Percentiles rank a stretch among this genome's conserved stretches.
Conservation (phyloP, 345 rosid genomes). For the Anastatica hierochuntica region DNA sequence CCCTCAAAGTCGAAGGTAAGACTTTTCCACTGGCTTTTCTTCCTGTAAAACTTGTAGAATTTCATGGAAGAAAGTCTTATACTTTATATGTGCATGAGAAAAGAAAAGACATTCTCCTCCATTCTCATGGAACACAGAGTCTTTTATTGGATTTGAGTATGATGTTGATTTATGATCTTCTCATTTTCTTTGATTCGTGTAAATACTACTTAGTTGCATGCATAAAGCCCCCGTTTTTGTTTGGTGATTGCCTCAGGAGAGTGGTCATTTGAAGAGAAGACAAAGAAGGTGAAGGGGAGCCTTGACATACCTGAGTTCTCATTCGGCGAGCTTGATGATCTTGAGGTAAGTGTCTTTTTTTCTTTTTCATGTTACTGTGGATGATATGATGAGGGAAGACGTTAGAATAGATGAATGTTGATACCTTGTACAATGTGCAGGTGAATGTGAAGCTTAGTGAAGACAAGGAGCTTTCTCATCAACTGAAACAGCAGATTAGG, state of each 20-base stretch:
- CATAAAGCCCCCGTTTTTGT: too few relatives aligned
- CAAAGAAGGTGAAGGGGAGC: slow-evolving; percentile 45
- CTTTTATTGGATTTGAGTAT: not conserved
- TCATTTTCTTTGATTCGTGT: not conserved
- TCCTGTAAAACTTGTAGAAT: too few relatives aligned
- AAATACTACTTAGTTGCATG: not conserved
- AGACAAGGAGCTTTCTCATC: slow-evolving; percentile 48
- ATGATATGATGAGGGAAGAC: slow-evolving; percentile 1
- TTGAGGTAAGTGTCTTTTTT: slow-evolving; percentile 56
- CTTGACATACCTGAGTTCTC: slow-evolving; percentile 81
- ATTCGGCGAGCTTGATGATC: slow-evolving; percentile 83
- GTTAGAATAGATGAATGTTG: not conserved
- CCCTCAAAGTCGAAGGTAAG: slow-evolving; percentile 65
- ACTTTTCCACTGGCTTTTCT: not conserved
- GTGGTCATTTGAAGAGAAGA: slow-evolving; percentile 64
- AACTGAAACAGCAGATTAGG: slow-evolving; percentile 38
- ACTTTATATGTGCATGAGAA: too few relatives aligned
- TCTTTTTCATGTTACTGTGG: not conserved
- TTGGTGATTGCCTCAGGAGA: slow-evolving; percentile 47
- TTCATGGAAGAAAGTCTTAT: too few relatives aligned
- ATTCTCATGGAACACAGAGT: not conserved
- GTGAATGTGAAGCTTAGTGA: slow-evolving; percentile 48
- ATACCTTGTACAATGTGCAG: slow-evolving; percentile 27
- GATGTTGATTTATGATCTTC: not conserved
- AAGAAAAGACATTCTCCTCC: not conserved